Base-by-base conservation (phyloP, 371 early-diverging fungal species). In the Haplosporangium sp. region DNA sequence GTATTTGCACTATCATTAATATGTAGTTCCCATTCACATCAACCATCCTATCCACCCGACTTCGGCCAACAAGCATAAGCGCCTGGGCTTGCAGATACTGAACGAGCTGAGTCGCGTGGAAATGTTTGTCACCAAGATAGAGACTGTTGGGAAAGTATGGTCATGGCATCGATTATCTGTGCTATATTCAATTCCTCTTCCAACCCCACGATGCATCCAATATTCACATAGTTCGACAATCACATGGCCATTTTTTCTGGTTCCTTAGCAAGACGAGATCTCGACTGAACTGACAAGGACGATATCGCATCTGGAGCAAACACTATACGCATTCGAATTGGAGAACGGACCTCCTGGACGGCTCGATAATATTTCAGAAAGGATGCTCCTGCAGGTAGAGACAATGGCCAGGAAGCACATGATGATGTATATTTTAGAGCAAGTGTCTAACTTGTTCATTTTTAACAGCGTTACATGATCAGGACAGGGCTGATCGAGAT, bases 51-150 rank as follows among this genome's bases (percentile, higher is more conserved):
- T 79, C 43, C 69, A 79, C 23, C 80, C 80, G 38, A 79, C 68
- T 59, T 79, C 80, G 18, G 60, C 73, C 52, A 79, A 66, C 64
- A 79, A 66, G 38, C 80, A 79, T 53, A 79, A 79, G 66, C 69
- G 80, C 2, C 53, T 79, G 11, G 80, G 80, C 37, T 59, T 79
- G 1, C 73, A 73, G 55, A 73, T 79, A 62, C 56, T 79, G 20
- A 79, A 79, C 63, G 80, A 79, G 11, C 66, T 79, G 8, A 69
- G 69, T 62, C 73, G 80, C 12, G 62, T 79, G 9, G 80, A 79
- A 52, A 73, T 79, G 73, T 62, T 73, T 62, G 69, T 65, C 13
- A 65, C 69, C 11, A 79, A 63, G 56, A 65, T 73, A 36, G 80
- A 73, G 54, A 52, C 73, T 16, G 62, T 69, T 23, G 73, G 80